phyloP scores from a whole-genome alignment of 2,329 filamentous ascomycete species.

The Grosmannia penicillata region DNA sequence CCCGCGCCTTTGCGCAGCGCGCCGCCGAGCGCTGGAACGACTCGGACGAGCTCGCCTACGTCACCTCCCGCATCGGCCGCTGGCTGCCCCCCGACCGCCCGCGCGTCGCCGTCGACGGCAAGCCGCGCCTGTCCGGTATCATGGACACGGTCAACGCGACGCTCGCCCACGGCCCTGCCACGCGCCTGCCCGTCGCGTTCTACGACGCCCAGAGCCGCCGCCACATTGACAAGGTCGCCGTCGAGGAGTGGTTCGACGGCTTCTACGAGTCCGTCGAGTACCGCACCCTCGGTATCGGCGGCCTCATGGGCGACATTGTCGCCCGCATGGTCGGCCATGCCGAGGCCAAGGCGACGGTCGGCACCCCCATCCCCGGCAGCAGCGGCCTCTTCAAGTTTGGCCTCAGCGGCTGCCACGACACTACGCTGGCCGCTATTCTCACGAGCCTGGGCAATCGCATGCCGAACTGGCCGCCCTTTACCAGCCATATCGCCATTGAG shows the following conservation, averaged over 20 bases:
- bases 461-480: constrained; percentile 80
- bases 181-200: constrained; percentile 68
- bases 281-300: constrained; percentile 75
- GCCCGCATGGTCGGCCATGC: constrained; percentile 55
- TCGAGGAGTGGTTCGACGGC: constrained; percentile 88
- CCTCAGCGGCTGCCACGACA: constrained; percentile 82
- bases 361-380: neutral
- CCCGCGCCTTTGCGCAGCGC: constrained; percentile 55
- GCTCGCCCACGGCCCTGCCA: constrained; percentile 66
- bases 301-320: constrained; percentile 70
- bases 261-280: constrained; percentile 79
- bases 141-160: constrained; percentile 92
- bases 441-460: constrained; percentile 63
- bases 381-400: constrained; percentile 50
- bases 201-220: constrained; percentile 60
- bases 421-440: constrained; percentile 70
- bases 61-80: constrained; percentile 62
- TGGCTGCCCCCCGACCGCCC: constrained; percentile 66
- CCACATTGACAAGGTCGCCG: constrained; percentile 59
- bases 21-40: constrained; percentile 61
- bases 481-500: constrained; percentile 81
- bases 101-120: constrained; percentile 66
- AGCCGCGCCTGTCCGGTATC: constrained; percentile 73
- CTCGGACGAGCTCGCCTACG: constrained; percentile 67
- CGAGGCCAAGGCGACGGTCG: constrained; percentile 29